Conservation (phyloP, 345 rosid species). For the Citrus mangshanensis region DNA sequence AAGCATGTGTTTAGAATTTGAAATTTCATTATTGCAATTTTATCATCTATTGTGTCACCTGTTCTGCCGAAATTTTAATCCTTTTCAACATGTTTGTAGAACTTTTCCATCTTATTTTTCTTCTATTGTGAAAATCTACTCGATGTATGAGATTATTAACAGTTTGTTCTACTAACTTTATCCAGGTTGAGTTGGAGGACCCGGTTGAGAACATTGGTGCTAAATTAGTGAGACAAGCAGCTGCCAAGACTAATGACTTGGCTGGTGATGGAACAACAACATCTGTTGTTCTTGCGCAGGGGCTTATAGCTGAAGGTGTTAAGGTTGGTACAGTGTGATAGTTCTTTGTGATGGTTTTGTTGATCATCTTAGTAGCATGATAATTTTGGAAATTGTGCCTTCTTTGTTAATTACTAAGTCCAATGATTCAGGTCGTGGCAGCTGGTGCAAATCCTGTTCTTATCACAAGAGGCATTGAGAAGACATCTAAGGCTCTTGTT, state of each 20-base stretch:
- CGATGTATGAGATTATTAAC: neutral
- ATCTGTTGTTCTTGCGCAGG: slow-evolving; percentile 98
- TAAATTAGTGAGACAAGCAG: slow-evolving; percentile 95
- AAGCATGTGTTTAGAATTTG: neutral
- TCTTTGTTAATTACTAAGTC: neutral
- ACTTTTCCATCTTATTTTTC: neutral
- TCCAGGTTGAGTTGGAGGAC: slow-evolving; percentile 92
- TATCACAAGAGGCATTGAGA: slow-evolving; percentile 95
- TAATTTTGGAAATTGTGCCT: neutral
- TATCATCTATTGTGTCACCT: neutral
- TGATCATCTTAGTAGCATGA: neutral
- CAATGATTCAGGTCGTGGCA: slow-evolving; percentile 71
- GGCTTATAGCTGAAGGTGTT: slow-evolving; percentile 94
- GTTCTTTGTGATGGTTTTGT: neutral
- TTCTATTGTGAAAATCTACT: neutral
- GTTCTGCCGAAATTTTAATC: neutral
- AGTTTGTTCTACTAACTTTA: neutral
- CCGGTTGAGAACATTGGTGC: slow-evolving; percentile 99
- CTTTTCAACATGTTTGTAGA: neutral
- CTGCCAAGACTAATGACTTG: slow-evolving; percentile 95
- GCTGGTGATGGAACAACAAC: slow-evolving; percentile 99
- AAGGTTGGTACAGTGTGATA: slow-evolving; percentile 47
- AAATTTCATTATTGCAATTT: neutral
- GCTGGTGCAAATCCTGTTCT: slow-evolving; percentile 98
- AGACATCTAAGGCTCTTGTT: slow-evolving; percentile 83